A percentile compares a stretch with the other conserved stretches of the same genome.
phyloP scores from a whole-genome alignment of 1,139 yeast genomes.

The Yarrowia galli region DNA sequence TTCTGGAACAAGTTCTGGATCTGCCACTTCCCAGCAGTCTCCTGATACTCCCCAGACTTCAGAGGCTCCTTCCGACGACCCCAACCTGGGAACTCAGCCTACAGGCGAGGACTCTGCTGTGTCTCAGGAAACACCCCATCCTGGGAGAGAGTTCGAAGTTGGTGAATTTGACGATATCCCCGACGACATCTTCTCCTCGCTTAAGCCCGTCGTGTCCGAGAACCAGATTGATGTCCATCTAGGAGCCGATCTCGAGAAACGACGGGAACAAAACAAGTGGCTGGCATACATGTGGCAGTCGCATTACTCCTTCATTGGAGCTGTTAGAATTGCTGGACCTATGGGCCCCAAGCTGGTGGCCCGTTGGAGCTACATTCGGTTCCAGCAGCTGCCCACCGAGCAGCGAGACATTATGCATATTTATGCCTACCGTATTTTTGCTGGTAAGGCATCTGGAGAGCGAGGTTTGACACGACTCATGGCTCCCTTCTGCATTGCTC shows the following conservation, averaged over 20 bases:
- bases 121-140: conserved; percentile 19
- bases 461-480: conserved; percentile 67
- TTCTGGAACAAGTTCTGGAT: too few relatives aligned
- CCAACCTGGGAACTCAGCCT: conserved; percentile 6
- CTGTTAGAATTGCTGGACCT: conserved; percentile 50
- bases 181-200: conserved; percentile 27
- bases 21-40: background rate
- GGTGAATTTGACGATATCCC: conserved; percentile 24
- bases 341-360: conserved; percentile 52
- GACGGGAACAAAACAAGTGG: conserved; percentile 34
- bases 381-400: conserved; percentile 46
- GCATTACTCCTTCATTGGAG: conserved; percentile 51
- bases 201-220: conserved; percentile 21
- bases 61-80: background rate
- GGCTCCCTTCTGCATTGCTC: conserved; percentile 79
- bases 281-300: conserved; percentile 50
- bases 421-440: conserved; percentile 67
- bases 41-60: background rate
- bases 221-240: conserved; percentile 30
- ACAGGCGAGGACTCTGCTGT: background rate
- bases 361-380: conserved; percentile 52
- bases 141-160: conserved; percentile 5
- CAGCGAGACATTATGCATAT: conserved; percentile 54
- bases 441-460: conserved; percentile 68
- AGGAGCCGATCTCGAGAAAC: conserved; percentile 22